These are phyloP conservation scores for Rhododendron ovatum DNA, from an alignment of 148 eudicot species.

Conservation along the genomic window DNA sequence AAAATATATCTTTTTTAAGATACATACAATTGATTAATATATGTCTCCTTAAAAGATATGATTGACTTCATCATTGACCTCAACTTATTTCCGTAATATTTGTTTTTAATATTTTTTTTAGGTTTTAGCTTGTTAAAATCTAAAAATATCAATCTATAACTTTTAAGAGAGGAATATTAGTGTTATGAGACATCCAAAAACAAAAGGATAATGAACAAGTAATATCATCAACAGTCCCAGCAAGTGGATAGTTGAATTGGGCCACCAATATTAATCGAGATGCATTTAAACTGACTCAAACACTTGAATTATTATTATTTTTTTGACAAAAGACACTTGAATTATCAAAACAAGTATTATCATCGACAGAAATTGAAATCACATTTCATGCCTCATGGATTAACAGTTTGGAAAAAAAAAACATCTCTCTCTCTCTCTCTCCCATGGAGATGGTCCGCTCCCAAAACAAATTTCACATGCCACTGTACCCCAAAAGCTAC, in stretches of 20 bases:
- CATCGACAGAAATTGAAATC: background rate
- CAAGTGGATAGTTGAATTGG: no score
- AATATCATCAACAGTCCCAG: no score
- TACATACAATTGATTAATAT: background rate
- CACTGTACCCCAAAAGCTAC: conserved; percentile 5
- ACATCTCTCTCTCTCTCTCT: background rate
- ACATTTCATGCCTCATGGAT: background rate
- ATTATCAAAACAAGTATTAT: no score
- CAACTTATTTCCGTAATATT: background rate
- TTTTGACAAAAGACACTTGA: no score
- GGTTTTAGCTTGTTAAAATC: background rate
- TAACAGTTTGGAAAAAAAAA: background rate
- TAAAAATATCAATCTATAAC: background rate
- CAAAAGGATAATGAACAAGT: no score
- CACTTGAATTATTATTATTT: no score
- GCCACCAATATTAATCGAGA: no score
- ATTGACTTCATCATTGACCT: background rate
- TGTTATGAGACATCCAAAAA: background rate
- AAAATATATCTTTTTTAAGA: background rate
- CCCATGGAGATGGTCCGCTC: background rate
- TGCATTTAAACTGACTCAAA: accelerated
- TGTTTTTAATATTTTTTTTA: background rate
- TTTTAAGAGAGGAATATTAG: background rate
- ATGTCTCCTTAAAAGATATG: background rate
- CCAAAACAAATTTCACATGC: background rate